Conservation (phyloP, 306 rosid species). For the Quercus aquifolioides region DNA sequence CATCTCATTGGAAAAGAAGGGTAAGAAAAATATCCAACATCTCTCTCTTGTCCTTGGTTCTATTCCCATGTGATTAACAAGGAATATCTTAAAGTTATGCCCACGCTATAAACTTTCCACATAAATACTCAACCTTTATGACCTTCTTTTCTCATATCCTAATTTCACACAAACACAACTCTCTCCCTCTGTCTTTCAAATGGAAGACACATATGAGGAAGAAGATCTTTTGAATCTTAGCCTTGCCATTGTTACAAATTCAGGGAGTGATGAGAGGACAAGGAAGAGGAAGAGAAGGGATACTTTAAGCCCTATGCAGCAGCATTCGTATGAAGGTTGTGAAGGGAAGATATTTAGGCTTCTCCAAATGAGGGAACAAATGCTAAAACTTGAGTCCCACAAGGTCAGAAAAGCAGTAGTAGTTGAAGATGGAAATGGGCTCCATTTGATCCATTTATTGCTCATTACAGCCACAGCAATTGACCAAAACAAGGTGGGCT, state of each 20-base stretch:
- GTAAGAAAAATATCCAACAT: background rate
- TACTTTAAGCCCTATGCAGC: slow-evolving; percentile 14
- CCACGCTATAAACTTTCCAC: slow-evolving; percentile 1
- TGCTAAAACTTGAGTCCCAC: slow-evolving; percentile 45
- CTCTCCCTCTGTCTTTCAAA: slow-evolving; percentile 2
- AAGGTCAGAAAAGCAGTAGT: slow-evolving; percentile 13
- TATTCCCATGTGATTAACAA: slow-evolving; percentile 43
- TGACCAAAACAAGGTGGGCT: slow-evolving; percentile 32
- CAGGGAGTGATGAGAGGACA: slow-evolving; percentile 35
- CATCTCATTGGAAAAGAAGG: slow-evolving; percentile 17
- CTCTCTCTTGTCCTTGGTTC: slow-evolving; percentile 29
- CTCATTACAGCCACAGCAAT: slow-evolving; percentile 55
- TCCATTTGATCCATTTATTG: slow-evolving; percentile 55
- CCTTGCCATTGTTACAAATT: slow-evolving; percentile 51
- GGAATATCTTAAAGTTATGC: slow-evolving; percentile 38
- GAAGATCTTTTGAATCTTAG: slow-evolving; percentile 69
- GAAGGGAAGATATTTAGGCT: slow-evolving; percentile 65
- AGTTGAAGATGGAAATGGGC: slow-evolving; percentile 40
- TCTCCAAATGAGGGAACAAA: slow-evolving; percentile 70
- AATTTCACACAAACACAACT: slow-evolving; percentile 8
- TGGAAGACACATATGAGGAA: slow-evolving; percentile 63
- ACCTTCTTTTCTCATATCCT: slow-evolving; percentile 22
- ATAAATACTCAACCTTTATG: slow-evolving; percentile 26
- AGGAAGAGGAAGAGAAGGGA: slow-evolving; percentile 43
- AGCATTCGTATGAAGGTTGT: slow-evolving; percentile 35